Percentiles rank a stretch among this genome's conserved stretches.
Conservation (phyloP, 1,284 basidiomycete genomes). For the Boletus albobrunnescens region DNA sequence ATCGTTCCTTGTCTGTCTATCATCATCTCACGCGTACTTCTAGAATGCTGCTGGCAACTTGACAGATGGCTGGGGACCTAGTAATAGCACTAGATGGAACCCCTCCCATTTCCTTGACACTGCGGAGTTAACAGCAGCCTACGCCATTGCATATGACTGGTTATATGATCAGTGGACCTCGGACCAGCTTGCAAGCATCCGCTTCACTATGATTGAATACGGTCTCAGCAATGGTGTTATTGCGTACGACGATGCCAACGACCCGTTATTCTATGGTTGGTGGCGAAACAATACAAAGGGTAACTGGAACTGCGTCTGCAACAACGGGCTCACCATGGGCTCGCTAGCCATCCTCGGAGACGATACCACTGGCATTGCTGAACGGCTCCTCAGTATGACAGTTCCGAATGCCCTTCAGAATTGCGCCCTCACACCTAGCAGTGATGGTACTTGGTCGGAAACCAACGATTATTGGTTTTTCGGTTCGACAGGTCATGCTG, state of each 20-base stretch:
- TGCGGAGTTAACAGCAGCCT: constrained; percentile 85
- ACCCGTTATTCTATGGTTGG: constrained; percentile 49
- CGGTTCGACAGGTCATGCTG: constrained; percentile 89
- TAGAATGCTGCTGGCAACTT: constrained; percentile 71
- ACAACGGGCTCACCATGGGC: constrained; percentile 85
- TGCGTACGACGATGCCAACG: constrained; percentile 46
- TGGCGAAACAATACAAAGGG: constrained; percentile 59
- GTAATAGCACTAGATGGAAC: constrained; percentile 70
- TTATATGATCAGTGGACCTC: constrained; percentile 82
- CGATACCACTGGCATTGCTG: constrained; percentile 73
- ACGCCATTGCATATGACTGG: constrained; percentile 94
- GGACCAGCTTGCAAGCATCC: constrained; percentile 70
- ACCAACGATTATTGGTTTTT: constrained; percentile 97
- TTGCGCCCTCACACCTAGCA: constrained; percentile 63
- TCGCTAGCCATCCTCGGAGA: constrained; percentile 88
- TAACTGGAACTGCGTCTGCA: constrained; percentile 99
- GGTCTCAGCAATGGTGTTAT: constrained; percentile 67
- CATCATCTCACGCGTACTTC: constrained; percentile 27
- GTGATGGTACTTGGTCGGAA: constrained; percentile 93
- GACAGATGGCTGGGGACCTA: constrained; percentile 59
- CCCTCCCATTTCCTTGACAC: constrained; percentile 89
- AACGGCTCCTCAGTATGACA: constrained; percentile 63
- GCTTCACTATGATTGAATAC: constrained; percentile 72
- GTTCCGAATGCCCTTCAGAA: constrained; percentile 75
- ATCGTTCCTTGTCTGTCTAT: constrained; percentile 8